Evolutionary conservation across 2,329 filamentous ascomycete species (phyloP).

Genomic region (Gaeumannomyces sp.): DNA sequence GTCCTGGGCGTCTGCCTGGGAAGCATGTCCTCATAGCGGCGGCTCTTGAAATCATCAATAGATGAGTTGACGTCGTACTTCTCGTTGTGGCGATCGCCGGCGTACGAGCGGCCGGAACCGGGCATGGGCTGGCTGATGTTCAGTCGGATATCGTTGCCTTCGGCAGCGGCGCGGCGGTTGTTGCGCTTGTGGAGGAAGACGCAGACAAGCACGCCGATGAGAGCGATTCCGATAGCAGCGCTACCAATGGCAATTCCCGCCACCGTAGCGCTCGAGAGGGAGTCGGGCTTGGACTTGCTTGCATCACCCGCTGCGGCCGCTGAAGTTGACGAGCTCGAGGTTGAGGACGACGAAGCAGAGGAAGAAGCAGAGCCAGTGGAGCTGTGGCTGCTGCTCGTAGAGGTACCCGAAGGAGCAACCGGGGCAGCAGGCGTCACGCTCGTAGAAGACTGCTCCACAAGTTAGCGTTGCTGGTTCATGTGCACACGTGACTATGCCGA

Average conservation of each 20-base stretch:
- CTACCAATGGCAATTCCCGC: slow-evolving; percentile 10
- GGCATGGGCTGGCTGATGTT: slow-evolving; percentile 48
- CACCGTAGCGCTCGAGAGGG: slow-evolving; percentile 4
- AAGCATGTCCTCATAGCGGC: slow-evolving; percentile 53
- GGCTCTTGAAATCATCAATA: slow-evolving; percentile 42
- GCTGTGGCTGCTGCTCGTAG: slow-evolving; percentile 5
- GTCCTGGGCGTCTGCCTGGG: slow-evolving; percentile 42
- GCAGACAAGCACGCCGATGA: slow-evolving; percentile 9
- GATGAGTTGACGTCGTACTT: slow-evolving; percentile 30
- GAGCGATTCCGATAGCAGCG: slow-evolving; percentile 6
- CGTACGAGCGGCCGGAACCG: slow-evolving; percentile 35
- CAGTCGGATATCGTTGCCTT: slow-evolving; percentile 14
- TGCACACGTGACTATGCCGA: background rate
- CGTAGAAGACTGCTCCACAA: background rate
- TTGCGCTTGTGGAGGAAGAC: slow-evolving; percentile 15
- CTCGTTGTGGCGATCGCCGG: slow-evolving; percentile 29
- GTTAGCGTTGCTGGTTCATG: background rate
- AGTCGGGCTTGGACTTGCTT: background rate
- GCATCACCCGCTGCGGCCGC: slow-evolving; percentile 2
- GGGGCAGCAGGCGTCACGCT: background rate
- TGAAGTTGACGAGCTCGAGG: slow-evolving; percentile 4
- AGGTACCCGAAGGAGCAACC: background rate
- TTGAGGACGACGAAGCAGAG: background rate
- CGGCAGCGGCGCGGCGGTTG: slow-evolving; percentile 1
- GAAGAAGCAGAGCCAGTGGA: slow-evolving; percentile 3